A percentile compares a stretch with the other conserved stretches of the same genome.
These are phyloP conservation scores for Pseudogymnoascus sp. DNA, from an alignment of 2,329 filamentous ascomycete genomes.

Conservation along the genomic window DNA sequence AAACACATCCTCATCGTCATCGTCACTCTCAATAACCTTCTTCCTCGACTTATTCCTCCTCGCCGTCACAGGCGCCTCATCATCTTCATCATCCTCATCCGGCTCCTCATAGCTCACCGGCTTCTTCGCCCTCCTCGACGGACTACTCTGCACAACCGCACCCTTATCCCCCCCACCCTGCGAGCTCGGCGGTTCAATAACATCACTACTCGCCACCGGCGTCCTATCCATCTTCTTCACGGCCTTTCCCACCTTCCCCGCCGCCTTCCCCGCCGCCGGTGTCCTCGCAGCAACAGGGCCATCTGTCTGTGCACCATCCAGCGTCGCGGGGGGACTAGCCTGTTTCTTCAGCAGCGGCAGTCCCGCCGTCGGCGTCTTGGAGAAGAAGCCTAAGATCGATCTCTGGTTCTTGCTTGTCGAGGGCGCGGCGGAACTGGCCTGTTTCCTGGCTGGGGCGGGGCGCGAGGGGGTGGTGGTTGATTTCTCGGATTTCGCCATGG, in stretches of 20 bases:
- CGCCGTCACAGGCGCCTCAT: conserved; percentile 37
- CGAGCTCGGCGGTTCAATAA: conserved; percentile 55
- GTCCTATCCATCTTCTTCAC: conserved; percentile 41
- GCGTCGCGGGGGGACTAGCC: neutral
- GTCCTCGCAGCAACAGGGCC: conserved; percentile 33
- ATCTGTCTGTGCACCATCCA: conserved; percentile 14
- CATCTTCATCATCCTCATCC: conserved; percentile 70
- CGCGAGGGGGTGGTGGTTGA: neutral
- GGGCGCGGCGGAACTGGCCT: neutral
- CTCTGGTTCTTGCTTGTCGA: conserved; percentile 47
- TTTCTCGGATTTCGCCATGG: neutral
- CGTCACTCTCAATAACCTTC: conserved; percentile 56
- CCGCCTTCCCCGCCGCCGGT: conserved; percentile 14
- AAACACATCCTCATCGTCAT: conserved; percentile 66
- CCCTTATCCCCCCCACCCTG: conserved; percentile 47
- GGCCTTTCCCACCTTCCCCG: conserved; percentile 22
- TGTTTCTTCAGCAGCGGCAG: conserved; percentile 25
- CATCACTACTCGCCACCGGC: conserved; percentile 74
- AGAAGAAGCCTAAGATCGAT: conserved; percentile 74
- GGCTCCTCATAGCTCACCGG: conserved; percentile 77
- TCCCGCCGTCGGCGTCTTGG: conserved; percentile 40
- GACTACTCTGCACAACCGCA: conserved; percentile 52
- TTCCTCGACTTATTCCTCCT: conserved; percentile 41
- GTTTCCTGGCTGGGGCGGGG: neutral
- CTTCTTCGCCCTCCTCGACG: conserved; percentile 63